Evolutionary conservation across 495 filamentous ascomycete genomes (phyloP).

Genomic region (Penicillium atrosanguineum): DNA sequence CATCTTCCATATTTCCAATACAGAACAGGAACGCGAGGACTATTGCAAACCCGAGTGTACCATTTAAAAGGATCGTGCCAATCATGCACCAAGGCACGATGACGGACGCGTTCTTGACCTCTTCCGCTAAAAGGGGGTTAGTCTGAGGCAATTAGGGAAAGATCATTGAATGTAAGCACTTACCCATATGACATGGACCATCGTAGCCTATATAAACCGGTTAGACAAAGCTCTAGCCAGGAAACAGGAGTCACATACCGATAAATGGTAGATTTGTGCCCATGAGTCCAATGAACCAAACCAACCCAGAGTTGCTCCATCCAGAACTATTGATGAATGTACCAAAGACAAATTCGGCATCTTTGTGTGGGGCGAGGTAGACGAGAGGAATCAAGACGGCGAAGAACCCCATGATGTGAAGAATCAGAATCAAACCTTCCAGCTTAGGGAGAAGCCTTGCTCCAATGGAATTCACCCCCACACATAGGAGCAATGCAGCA

Average conservation of each 20-base stretch:
- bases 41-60: background rate
- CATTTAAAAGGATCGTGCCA: conserved; percentile 10
- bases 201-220: too few relatives aligned
- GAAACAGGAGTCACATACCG: conserved; percentile 7
- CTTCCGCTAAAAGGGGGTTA: background rate
- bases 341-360: conserved; percentile 41
- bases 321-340: conserved; percentile 35
- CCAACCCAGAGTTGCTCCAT: conserved; percentile 32
- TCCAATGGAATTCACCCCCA: conserved; percentile 34
- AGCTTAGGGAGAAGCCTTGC: conserved; percentile 42
- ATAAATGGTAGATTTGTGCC: conserved; percentile 12
- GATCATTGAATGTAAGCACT: too few relatives aligned
- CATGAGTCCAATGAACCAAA: conserved; percentile 33
- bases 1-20: conserved; percentile 14
- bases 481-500: conserved; percentile 30
- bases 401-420: conserved; percentile 48
- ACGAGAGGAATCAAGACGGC: conserved; percentile 44
- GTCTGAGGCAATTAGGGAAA: too few relatives aligned
- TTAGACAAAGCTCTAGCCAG: too few relatives aligned
- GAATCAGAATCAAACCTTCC: conserved; percentile 44
- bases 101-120: too few relatives aligned
- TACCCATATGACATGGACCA: too few relatives aligned
- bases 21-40: background rate
- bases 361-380: conserved; percentile 33
- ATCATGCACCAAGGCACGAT: too few relatives aligned